A percentile compares a stretch with the other conserved stretches of the same genome.
Evolutionary conservation across 176 grass and related monocot genomes (phyloP).

Genomic region (Poa pratensis): DNA sequence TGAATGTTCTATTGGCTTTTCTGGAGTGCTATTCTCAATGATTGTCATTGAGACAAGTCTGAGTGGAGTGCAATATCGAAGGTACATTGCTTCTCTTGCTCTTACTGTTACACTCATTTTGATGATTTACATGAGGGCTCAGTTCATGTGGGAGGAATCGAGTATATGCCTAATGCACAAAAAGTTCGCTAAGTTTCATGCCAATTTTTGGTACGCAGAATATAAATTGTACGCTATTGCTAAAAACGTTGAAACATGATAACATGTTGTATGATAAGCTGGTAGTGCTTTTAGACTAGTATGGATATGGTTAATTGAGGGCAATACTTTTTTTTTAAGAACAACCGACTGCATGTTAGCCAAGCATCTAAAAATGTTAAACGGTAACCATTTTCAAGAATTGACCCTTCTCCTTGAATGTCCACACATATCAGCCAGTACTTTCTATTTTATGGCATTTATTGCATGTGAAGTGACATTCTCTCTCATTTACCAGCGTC

Average conservation of each 20-base stretch:
- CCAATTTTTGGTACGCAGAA: background rate
- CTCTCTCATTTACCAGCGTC: constrained; percentile 65
- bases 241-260: constrained; percentile 20
- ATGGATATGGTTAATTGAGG: background rate
- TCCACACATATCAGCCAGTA: background rate
- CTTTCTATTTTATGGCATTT: constrained; percentile 27
- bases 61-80: constrained; percentile 88
- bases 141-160: background rate
- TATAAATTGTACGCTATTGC: background rate
- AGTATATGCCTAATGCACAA: constrained; percentile 7
- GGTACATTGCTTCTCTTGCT: constrained; percentile 49
- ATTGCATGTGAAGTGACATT: constrained; percentile 28
- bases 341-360: background rate
- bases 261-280: constrained; percentile 12
- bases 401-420: background rate
- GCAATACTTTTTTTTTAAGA: background rate
- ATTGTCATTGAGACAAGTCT: constrained; percentile 96
- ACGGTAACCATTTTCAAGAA: background rate
- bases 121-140: background rate
- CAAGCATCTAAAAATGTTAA: background rate
- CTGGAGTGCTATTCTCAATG: constrained; percentile 95
- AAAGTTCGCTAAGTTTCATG: background rate
- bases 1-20: constrained; percentile 96
- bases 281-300: constrained; percentile 6
- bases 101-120: constrained; percentile 26